A percentile compares a stretch with the other conserved stretches of the same genome.
Conservation (phyloP, 108 stramenopile genomes). For the Seminavis robusta region DNA sequence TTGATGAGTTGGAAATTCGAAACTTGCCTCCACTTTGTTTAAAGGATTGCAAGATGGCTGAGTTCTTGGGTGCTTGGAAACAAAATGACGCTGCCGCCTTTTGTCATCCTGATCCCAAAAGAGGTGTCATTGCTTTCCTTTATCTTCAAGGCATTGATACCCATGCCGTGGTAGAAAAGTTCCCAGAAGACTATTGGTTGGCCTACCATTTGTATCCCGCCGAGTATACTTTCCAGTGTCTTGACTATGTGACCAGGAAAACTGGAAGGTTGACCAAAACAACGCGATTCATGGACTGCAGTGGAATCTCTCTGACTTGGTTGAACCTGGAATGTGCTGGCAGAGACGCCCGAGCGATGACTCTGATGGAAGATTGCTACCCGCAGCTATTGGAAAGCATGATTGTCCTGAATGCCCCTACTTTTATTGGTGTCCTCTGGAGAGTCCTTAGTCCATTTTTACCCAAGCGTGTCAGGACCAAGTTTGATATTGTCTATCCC, state of each 20-base stretch:
- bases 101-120: constrained; percentile 5
- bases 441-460: constrained; percentile 5
- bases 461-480: constrained; percentile 18
- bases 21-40: too few relatives aligned
- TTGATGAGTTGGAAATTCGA: constrained; percentile 4
- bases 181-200: neutral
- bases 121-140: constrained; percentile 14
- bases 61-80: too few relatives aligned
- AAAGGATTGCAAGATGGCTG: too few relatives aligned
- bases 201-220: neutral
- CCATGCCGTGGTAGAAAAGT: constrained; percentile 2
- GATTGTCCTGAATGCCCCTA: constrained; percentile 13
- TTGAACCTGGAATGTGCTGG: neutral
- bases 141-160: neutral
- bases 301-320: neutral
- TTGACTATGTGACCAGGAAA: constrained; percentile 20
- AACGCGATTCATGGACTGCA: constrained; percentile 8
- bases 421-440: constrained; percentile 10
- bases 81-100: neutral
- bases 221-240: constrained; percentile 16
- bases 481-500: constrained; percentile 14
- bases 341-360: constrained; percentile 6
- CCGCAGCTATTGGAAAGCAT: constrained; percentile 22
- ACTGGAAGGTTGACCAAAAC: constrained; percentile 22
- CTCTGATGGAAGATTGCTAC: constrained; percentile 19